Conservation (phyloP, 441 rosid genomes). For the Erodium texanum region DNA sequence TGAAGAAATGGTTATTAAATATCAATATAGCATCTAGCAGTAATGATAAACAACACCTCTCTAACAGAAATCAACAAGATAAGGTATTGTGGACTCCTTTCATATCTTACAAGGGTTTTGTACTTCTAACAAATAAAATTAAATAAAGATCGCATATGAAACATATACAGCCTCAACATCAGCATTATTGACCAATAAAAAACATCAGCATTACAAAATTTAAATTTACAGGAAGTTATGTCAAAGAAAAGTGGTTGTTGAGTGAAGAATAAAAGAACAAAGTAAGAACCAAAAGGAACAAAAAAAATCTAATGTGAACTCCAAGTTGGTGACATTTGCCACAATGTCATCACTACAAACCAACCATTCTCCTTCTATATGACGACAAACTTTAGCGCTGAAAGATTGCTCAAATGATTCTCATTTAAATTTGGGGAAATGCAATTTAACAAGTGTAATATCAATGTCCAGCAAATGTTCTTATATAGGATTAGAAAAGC, state of each 20-base stretch:
- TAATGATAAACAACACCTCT: background rate
- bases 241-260: background rate
- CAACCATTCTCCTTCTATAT: background rate
- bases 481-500: background rate
- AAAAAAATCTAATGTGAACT: background rate
- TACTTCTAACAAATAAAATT: background rate
- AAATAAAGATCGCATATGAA: background rate
- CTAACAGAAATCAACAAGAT: background rate
- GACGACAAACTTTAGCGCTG: background rate
- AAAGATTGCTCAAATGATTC: background rate
- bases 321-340: background rate
- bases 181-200: background rate
- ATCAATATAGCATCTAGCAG: background rate
- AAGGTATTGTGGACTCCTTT: background rate
- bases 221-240: background rate
- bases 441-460: background rate
- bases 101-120: conserved; percentile 1
- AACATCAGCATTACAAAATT: background rate
- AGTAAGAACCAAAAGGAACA: background rate
- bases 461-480: background rate
- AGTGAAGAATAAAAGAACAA: background rate
- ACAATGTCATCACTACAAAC: background rate
- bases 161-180: background rate
- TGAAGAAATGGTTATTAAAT: conserved; percentile 7
- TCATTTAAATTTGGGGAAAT: background rate